A percentile compares a stretch with the other conserved stretches of the same genome.
Conservation (phyloP, 345 rosid genomes). For the Citrus sinensis region DVS_A1.0 CM039168.1:22053001-22053500, state of each 20-base stretch:
- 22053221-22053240: slow-evolving; percentile 34
- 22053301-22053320: slow-evolving; percentile 83
- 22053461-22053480: neutral
- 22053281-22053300: slow-evolving; percentile 29
- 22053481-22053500: neutral
- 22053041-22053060: slow-evolving; percentile 48
- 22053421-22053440: neutral
- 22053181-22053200: slow-evolving; percentile 49
- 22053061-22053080: slow-evolving; percentile 42
- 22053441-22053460: neutral
- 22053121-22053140: slow-evolving; percentile 34
- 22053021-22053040: slow-evolving; percentile 37
- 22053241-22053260: slow-evolving; percentile 30
- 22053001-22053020: slow-evolving; percentile 16
- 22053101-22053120: slow-evolving; percentile 65
- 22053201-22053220: slow-evolving; percentile 42
- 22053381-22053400: neutral
- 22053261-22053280: slow-evolving; percentile 31
- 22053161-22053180: slow-evolving; percentile 20
- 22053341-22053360: slow-evolving; percentile 39
- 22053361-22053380: slow-evolving; percentile 2
- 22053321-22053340: slow-evolving; percentile 41
- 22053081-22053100: slow-evolving; percentile 50
- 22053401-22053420: neutral
- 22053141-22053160: slow-evolving; percentile 28